A percentile compares a stretch with the other conserved stretches of the same genome.
Conservation (phyloP, 202 grass and related monocot genomes). For the Schoenoplectus triqueter region DNA sequence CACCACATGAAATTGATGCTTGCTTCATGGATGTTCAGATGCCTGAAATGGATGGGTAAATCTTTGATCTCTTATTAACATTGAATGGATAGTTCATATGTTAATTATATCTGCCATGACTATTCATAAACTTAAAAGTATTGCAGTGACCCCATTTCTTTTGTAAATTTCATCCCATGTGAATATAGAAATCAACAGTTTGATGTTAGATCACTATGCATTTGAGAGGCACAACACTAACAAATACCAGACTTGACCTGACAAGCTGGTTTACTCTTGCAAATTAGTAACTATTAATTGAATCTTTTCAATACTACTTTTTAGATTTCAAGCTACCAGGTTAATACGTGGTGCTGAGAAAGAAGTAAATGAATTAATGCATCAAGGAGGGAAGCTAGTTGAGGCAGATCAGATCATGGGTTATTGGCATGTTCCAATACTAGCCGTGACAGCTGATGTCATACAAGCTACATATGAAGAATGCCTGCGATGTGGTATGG, state of each 20-base stretch:
- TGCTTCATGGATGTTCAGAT: constrained; percentile 97
- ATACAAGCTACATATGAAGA: constrained; percentile 79
- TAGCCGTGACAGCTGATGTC: constrained; percentile 88
- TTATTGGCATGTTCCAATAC: constrained; percentile 70
- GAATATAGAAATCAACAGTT: constrained; percentile 10
- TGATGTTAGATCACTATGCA: constrained; percentile 24
- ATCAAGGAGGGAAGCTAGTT: constrained; percentile 37
- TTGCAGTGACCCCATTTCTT: background rate
- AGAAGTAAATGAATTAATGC: constrained; percentile 54
- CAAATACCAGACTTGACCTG: background rate
- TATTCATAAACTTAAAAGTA: background rate
- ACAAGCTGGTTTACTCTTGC: background rate
- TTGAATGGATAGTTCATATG: constrained; percentile 17
- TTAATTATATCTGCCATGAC: constrained; percentile 23
- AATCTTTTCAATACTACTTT: background rate
- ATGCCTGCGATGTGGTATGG: constrained; percentile 71
- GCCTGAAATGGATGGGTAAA: constrained; percentile 93
- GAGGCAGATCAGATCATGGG: constrained; percentile 43
- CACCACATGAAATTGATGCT: constrained; percentile 74
- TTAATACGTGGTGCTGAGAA: constrained; percentile 53
- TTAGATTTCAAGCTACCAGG: constrained; percentile 81
- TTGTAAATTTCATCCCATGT: constrained; percentile 8
- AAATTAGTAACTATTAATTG: background rate
- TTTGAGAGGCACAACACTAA: background rate
- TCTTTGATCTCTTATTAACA: constrained; percentile 10